Evolutionary conservation across 2,329 filamentous ascomycete species (phyloP).

Genomic region (Akanthomyces muscarius): DNA sequence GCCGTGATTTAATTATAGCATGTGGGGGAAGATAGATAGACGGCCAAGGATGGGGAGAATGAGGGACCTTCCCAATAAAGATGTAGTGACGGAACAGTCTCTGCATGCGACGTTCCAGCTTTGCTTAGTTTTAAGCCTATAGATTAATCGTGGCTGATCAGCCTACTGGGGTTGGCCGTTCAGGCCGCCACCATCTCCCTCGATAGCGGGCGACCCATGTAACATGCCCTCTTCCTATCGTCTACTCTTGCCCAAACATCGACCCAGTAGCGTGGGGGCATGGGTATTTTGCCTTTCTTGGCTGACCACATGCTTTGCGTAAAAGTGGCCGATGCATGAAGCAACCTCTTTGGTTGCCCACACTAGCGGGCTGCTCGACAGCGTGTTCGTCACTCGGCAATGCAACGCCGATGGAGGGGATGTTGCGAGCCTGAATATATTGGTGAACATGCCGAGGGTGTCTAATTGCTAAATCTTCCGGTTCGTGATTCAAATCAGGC

Average conservation of each 20-base stretch:
- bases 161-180: not conserved
- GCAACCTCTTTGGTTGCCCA: not conserved
- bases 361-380: not conserved
- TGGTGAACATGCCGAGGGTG: not conserved
- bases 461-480: not conserved
- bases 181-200: constrained; percentile 3
- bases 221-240: not conserved
- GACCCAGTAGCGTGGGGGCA: not conserved
- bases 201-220: not conserved
- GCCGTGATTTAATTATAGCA: not conserved
- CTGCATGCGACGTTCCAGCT: constrained; percentile 11
- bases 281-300: not conserved
- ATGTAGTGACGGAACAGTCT: not conserved
- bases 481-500: not conserved
- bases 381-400: not conserved
- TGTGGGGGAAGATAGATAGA: not conserved
- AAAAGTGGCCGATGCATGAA: not conserved
- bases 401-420: not conserved
- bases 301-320: not conserved
- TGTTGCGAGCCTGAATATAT: not conserved
- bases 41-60: no score
- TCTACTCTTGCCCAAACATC: not conserved
- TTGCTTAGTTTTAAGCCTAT: not conserved
- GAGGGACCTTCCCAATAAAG: not conserved
- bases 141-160: constrained; percentile 1